Evolutionary conservation across 108 stramenopile species (phyloP).

Genomic region (Schizochytrium sp.): DNA sequence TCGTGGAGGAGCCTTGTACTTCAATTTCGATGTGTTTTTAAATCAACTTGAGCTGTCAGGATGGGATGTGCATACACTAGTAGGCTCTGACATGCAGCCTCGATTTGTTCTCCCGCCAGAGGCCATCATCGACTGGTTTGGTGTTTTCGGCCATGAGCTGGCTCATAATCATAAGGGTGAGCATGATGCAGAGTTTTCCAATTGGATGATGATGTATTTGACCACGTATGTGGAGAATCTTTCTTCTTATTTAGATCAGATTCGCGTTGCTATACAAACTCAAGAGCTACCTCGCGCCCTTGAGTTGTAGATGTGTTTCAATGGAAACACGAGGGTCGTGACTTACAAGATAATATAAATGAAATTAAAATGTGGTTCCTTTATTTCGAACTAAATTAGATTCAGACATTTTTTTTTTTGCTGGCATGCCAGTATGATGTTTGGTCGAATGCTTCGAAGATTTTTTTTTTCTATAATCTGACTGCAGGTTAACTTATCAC

Average conservation of each 20-base stretch:
- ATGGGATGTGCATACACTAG: conserved; percentile 31
- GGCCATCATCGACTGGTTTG: conserved; percentile 52
- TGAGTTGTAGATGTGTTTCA: neutral
- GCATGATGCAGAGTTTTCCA: conserved; percentile 33
- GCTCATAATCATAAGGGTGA: conserved; percentile 47
- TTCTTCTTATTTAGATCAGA: neutral
- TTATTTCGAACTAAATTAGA: too few relatives aligned
- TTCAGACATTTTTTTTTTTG: too few relatives aligned
- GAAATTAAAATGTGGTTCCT: too few relatives aligned
- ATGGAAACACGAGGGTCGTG: too few relatives aligned
- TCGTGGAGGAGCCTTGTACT: conserved; percentile 36
- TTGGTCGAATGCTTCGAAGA: too few relatives aligned
- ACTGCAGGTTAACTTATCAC: too few relatives aligned
- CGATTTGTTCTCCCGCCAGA: neutral
- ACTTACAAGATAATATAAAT: too few relatives aligned
- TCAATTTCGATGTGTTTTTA: conserved; percentile 31
- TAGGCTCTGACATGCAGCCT: conserved; percentile 1
- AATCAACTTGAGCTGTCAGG: conserved; percentile 13
- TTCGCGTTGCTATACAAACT: neutral
- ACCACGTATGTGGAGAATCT: conserved; percentile 7
- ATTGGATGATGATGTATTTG: conserved; percentile 62
- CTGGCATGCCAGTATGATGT: too few relatives aligned
- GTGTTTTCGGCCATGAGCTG: conserved; percentile 42
- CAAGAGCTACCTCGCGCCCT: neutral
- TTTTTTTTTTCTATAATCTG: too few relatives aligned